Percentiles rank a stretch among this genome's conserved stretches.
phyloP scores from a whole-genome alignment of 352 stramenopile genomes.

The Lagenidium sp. region DNA sequence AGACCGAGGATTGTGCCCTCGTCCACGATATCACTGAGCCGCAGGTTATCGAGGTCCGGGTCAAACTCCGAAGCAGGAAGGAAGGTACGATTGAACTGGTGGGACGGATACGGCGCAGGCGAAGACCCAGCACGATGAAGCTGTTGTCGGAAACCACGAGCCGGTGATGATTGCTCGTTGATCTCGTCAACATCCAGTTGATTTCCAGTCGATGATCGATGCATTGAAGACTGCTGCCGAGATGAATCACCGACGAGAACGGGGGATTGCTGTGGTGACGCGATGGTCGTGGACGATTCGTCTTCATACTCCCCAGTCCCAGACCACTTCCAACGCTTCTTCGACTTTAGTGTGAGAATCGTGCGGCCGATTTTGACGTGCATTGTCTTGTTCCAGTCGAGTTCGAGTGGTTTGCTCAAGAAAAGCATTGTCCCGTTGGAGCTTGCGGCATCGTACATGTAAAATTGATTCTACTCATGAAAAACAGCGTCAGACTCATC shows the following conservation, averaged over 20 bases:
- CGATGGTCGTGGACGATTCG: conserved; percentile 6
- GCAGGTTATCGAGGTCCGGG: conserved; percentile 7
- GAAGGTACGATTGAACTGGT: conserved; percentile 12
- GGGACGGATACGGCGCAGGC: conserved; percentile 1
- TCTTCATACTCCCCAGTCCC: conserved; percentile 20
- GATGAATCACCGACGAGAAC: too few species aligned
- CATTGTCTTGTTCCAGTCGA: conserved; percentile 78
- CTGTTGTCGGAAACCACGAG: too few species aligned
- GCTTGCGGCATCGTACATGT: conserved; percentile 58
- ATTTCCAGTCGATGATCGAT: too few species aligned
- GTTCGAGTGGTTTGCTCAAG: conserved; percentile 61
- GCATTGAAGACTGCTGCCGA: too few species aligned
- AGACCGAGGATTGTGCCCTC: conserved; percentile 6
- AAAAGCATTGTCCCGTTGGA: conserved; percentile 87
- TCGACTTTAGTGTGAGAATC: conserved; percentile 76
- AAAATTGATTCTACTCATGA: conserved; percentile 53
- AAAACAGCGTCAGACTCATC: too few species aligned
- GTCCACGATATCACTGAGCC: conserved; percentile 11
- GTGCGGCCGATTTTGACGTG: conserved; percentile 82
- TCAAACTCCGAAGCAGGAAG: conserved; percentile 8
- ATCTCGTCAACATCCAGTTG: too few species aligned
- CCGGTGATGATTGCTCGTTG: too few species aligned
- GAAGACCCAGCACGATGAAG: too few species aligned
- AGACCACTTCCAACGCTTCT: conserved; percentile 79
- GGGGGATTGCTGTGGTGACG: too few species aligned